Evolutionary conservation across 2,329 filamentous ascomycete genomes (phyloP).

Genomic region (Paramyrothecium roridum): DNA sequence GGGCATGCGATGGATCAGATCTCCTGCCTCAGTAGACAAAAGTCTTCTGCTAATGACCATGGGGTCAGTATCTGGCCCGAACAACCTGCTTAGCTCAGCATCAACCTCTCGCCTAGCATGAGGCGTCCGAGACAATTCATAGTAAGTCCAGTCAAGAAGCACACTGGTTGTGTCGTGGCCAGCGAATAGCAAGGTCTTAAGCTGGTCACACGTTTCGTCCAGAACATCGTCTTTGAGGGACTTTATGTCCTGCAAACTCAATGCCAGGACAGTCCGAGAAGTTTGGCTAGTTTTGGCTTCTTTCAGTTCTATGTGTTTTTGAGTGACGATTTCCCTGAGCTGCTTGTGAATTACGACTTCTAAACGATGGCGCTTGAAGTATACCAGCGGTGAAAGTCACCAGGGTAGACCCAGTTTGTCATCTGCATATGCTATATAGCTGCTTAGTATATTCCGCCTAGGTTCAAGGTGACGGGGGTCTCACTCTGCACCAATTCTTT

Average conservation of each 20-base stretch:
- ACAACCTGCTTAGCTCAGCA: conserved; percentile 30
- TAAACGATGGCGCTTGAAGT: neutral
- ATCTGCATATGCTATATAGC: neutral
- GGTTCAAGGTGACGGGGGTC: neutral
- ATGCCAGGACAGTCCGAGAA: conserved; percentile 18
- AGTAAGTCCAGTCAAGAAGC: conserved; percentile 31
- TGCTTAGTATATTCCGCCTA: neutral
- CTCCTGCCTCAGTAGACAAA: conserved; percentile 16
- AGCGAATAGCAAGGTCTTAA: conserved; percentile 36
- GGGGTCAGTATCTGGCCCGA: conserved; percentile 21
- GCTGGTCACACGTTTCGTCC: conserved; percentile 27
- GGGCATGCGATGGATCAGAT: conserved; percentile 27
- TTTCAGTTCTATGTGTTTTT: neutral
- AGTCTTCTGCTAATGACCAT: conserved; percentile 6
- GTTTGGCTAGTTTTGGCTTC: conserved; percentile 6
- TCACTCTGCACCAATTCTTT: neutral
- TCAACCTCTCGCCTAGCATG: conserved; percentile 20
- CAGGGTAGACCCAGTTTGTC: neutral
- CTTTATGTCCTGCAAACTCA: conserved; percentile 26
- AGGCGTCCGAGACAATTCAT: conserved; percentile 30
- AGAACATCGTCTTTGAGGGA: conserved; percentile 21
- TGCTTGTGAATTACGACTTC: neutral
- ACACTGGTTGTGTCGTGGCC: conserved; percentile 38
- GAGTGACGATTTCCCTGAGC: neutral
- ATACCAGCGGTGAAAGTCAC: neutral